Base-by-base conservation (phyloP, 2,329 filamentous ascomycete species). In the Exophiala calicioides region DNA sequence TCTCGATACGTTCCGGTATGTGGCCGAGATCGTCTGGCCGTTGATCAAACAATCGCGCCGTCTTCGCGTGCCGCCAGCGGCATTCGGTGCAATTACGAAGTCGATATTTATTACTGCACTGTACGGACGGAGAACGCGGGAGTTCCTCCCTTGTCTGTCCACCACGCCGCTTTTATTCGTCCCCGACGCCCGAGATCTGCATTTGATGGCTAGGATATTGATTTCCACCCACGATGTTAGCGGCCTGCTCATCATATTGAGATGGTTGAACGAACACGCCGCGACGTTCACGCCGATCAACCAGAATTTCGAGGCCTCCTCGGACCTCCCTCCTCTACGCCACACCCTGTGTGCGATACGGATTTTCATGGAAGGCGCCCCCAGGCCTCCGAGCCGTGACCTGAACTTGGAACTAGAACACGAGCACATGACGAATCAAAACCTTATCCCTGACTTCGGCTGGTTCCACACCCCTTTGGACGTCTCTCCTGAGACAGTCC, bases 181-280 rank as follows among this genome's bases (percentile, higher is more conserved):
- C 13, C 56, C 56, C 20, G 29, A 46, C 6, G n/a, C 36, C 3
- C 15, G 38, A 6, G 51, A 54, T 29, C 21, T 58, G 13, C 44
- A 41, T 31, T 26, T 47, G 20, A 42, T 58, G 48, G 45, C 53
- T 9, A 40, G 50, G 24, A 20, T 50, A 4, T 30, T 58, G 8
- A 42, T 48, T 6, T 50, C 47, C 19, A 32, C 37, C 6, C 30
- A 48, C 31, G 34, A 51, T 41, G 19, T 47, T 19, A 21, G 33
- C n/a, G 44, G 43, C 29, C 13, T 56, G 7, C 13, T 56, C 9
- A 44, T 32, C 10, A 15, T 62, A 47, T 23, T 63, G 62, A 3
- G 42, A 55, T 38, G 56, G 56, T 13, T 59, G 35, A 39, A 62
- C 52, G 47, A 56, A 43, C 31, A 64, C 57, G 38, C 58, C 62